Base-by-base conservation (phyloP, 352 stramenopile species). In the Phytophthora sp. region DNA sequence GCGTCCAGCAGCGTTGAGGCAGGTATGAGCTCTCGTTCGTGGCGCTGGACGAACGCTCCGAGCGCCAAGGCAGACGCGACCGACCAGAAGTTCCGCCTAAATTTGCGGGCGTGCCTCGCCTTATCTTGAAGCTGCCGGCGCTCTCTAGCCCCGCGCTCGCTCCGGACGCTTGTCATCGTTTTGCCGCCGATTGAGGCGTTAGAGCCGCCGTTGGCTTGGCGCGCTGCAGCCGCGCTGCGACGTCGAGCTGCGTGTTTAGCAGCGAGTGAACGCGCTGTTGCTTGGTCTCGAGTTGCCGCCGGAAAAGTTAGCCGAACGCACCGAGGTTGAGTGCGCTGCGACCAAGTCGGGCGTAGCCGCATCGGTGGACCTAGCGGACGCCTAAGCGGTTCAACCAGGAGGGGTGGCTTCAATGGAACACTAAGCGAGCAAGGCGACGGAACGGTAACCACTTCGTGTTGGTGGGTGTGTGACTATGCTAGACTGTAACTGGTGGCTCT, bases 1-100 rank as follows among this genome's bases (percentile, higher is more conserved):
- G 31, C 46, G 28, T 54, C 12, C 46, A 54, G 46, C 18, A 31
- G 45, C 46, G 31, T n/a, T n/a, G n/a, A n/a, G n/a, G n/a, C n/a
- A n/a, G n/a, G n/a, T n/a, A n/a, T n/a, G n/a, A n/a, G n/a, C n/a
- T n/a, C n/a, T n/a, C n/a, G n/a, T 20, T 21, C 31, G 20, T 54
- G 24, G 41, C 28, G 28, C 35, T 21, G n/a, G 35, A 20, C 35
- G 7, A 17, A n/a, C 7, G 35, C 35, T 26, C 24, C 17, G 17
- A 26, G n/a, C n/a, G 32, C 13, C 32, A 15, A 38, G 32, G 12
- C 3, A 18, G 17, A 18, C 4, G 17, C 17, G 37, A 43, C 17
- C 35, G 35, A 21, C 35, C 35, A 42, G 35, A 42, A 4, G 17
- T n/a, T n/a, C 35, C 21, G 35, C 37, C 17, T n/a, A 7, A 43